Conservation (phyloP, 305 asterid genomes). For the Plantago coronopus region DNA sequence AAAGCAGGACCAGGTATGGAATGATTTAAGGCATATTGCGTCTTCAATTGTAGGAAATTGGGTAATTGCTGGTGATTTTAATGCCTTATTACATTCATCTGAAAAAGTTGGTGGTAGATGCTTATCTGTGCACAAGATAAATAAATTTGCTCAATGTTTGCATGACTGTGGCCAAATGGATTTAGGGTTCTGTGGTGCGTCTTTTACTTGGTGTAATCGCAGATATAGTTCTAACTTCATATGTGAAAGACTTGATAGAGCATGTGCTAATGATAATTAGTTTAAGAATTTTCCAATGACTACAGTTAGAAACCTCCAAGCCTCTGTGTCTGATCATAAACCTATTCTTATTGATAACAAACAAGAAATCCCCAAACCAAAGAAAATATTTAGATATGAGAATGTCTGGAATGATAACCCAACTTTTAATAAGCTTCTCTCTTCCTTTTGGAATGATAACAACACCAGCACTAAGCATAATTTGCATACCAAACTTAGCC, state of each 20-base stretch:
- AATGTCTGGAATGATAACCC: no score
- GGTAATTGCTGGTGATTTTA: background rate
- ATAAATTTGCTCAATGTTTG: background rate
- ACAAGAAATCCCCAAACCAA: no score
- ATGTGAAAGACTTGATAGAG: background rate
- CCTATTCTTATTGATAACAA: background rate
- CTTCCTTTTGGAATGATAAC: no score
- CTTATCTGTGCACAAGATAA: fast-evolving
- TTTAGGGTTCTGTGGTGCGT: background rate
- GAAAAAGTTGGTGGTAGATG: background rate
- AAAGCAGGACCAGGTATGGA: background rate
- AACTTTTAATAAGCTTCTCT: no score
- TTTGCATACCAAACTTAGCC: no score
- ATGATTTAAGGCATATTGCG: background rate
- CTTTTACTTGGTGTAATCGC: background rate
- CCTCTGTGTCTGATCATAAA: background rate
- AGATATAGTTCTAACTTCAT: background rate
- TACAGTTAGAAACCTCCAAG: background rate
- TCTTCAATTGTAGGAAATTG: background rate
- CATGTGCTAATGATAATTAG: background rate
- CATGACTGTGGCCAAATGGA: background rate
- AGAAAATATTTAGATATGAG: no score
- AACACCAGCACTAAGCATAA: no score
- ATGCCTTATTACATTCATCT: background rate
- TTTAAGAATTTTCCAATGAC: background rate